Percentiles rank a stretch among this genome's conserved stretches.
Conservation (phyloP, 495 filamentous ascomycete genomes). For the Tuber umbilicatum region DNA sequence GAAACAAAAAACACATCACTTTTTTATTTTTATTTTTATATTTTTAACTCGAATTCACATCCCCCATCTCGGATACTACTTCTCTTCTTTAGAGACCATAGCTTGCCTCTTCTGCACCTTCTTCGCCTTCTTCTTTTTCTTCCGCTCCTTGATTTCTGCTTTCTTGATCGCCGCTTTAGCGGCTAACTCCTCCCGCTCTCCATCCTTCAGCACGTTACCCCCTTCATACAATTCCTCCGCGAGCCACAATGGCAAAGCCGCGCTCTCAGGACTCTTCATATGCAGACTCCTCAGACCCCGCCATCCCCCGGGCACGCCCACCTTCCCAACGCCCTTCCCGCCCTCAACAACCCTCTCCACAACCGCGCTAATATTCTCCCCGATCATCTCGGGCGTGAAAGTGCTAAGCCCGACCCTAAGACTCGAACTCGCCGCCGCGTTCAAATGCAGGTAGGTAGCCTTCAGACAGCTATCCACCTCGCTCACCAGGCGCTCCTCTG, state of each 20-base stretch:
- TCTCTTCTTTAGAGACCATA: background rate
- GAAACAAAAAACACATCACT: conserved; percentile 13
- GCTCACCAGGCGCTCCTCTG: conserved; percentile 60
- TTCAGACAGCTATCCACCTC: background rate
- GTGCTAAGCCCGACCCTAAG: conserved; percentile 65
- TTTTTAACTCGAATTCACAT: background rate
- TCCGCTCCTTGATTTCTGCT: conserved; percentile 46
- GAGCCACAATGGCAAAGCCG: conserved; percentile 84
- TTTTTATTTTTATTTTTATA: conserved; percentile 8
- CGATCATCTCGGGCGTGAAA: conserved; percentile 66
- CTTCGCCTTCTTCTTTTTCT: conserved; percentile 57
- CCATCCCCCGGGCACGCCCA: conserved; percentile 67
- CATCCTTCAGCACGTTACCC: conserved; percentile 62
- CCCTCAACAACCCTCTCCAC: conserved; percentile 57
- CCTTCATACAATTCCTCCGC: conserved; percentile 84
- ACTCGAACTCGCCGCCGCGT: conserved; percentile 57
- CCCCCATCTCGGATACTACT: background rate
- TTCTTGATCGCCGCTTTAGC: conserved; percentile 40
- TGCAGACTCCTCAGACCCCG: conserved; percentile 72
- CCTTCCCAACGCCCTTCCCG: conserved; percentile 42
- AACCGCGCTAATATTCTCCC: conserved; percentile 70
- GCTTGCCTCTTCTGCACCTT: conserved; percentile 58
- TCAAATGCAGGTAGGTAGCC: conserved; percentile 63
- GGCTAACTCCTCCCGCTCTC: conserved; percentile 46
- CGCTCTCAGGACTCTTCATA: conserved; percentile 80